These are phyloP conservation scores for Aspergillus fischeri DNA, from an alignment of 2,329 filamentous ascomycete species.

Conservation along the genomic window DNA sequence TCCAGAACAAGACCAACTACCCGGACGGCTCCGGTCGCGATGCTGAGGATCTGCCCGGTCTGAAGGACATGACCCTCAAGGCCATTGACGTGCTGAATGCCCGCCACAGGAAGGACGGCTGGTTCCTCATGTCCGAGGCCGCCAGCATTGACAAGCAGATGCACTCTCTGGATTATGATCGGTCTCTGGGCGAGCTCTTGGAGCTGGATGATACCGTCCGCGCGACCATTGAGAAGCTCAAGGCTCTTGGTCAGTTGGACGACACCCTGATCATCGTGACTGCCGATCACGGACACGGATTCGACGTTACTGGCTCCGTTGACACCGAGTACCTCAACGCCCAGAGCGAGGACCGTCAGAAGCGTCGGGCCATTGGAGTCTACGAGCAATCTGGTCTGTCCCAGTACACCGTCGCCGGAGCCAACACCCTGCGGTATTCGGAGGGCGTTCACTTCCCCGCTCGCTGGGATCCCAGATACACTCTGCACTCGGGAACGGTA, in stretches of 20 bases:
- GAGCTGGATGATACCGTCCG: slow-evolving; percentile 81
- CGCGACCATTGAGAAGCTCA: slow-evolving; percentile 68
- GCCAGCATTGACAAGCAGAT: slow-evolving; percentile 88
- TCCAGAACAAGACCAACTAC: slow-evolving; percentile 62
- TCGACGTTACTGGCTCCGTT: slow-evolving; percentile 78
- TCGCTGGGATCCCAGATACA: slow-evolving; percentile 82
- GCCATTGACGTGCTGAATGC: slow-evolving; percentile 73
- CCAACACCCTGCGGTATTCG: slow-evolving; percentile 59
- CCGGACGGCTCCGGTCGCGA: slow-evolving; percentile 61
- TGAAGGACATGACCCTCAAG: slow-evolving; percentile 88
- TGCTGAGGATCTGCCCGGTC: slow-evolving; percentile 71
- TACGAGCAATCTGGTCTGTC: slow-evolving; percentile 71
- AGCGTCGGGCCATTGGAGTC: slow-evolving; percentile 69
- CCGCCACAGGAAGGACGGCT: slow-evolving; percentile 64
- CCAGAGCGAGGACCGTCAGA: slow-evolving; percentile 63
- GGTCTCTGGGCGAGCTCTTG: slow-evolving; percentile 76
- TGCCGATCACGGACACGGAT: slow-evolving; percentile 86
- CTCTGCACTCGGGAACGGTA: slow-evolving; percentile 67
- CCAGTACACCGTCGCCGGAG: slow-evolving; percentile 65
- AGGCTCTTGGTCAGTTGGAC: slow-evolving; percentile 61
- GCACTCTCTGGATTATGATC: slow-evolving; percentile 81
- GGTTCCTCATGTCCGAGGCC: slow-evolving; percentile 84
- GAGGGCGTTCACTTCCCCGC: slow-evolving; percentile 73
- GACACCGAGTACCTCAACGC: slow-evolving; percentile 72
- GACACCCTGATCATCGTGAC: slow-evolving; percentile 77